phyloP scores from a whole-genome alignment of 768 basidiomycete genomes.

The Fibroporia radiculosa region DNA sequence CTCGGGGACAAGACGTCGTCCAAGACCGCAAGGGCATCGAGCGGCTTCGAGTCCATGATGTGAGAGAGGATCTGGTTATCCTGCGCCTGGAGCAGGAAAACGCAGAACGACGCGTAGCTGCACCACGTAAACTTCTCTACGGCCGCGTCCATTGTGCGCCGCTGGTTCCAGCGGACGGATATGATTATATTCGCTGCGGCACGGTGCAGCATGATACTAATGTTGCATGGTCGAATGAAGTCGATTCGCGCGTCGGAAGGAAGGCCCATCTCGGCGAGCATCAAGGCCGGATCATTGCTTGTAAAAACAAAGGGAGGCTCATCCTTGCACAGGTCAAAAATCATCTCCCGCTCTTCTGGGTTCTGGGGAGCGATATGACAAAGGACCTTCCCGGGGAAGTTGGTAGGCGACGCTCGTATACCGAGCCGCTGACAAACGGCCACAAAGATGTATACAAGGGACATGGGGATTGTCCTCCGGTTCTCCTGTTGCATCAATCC shows the following conservation, averaged over 20 bases:
- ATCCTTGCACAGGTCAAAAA: conserved; percentile 35
- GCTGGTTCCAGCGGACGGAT: conserved; percentile 1
- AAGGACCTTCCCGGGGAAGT: conserved; percentile 50
- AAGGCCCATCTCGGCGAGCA: conserved; percentile 11
- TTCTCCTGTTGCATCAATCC: conserved; percentile 35
- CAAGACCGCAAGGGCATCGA: conserved; percentile 19
- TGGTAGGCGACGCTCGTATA: conserved; percentile 42
- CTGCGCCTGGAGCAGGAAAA: conserved; percentile 11
- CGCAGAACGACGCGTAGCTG: conserved; percentile 15
- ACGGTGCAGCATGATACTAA: conserved; percentile 5
- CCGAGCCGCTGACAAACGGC: conserved; percentile 44
- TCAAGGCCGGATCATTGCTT: conserved; percentile 5
- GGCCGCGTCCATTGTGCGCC: neutral
- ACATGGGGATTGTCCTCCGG: conserved; percentile 49
- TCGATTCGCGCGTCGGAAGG: conserved; percentile 1
- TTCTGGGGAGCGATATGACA: conserved; percentile 38
- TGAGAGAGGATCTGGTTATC: conserved; percentile 7
- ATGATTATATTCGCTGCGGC: conserved; percentile 11
- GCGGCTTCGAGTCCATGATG: conserved; percentile 11
- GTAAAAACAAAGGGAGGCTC: conserved; percentile 11
- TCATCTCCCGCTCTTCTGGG: conserved; percentile 27
- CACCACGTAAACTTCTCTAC: conserved; percentile 6
- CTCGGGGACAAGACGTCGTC: conserved; percentile 11
- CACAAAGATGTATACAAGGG: conserved; percentile 51
- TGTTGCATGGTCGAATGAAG: conserved; percentile 10